Base-by-base conservation (phyloP, 345 rosid genomes). In the Balakata baccata region DNA sequence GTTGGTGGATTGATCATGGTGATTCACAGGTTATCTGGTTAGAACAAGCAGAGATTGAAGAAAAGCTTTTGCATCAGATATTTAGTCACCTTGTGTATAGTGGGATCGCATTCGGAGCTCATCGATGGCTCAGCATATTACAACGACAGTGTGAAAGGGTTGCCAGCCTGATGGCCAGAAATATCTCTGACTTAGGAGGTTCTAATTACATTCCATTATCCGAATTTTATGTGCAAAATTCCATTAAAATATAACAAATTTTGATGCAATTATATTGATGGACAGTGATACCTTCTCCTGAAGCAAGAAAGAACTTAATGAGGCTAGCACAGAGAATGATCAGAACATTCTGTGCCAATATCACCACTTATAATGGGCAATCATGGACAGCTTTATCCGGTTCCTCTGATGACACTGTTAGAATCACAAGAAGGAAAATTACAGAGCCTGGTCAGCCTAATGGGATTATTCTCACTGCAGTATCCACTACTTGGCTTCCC, bases 91-190 rank as follows among this genome's bases (percentile, higher is more conserved):
- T 75, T 64, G 84, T 91, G 23, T 70, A 75, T 49, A 85, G 78
- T 34, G 96, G 96, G 4, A 72, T 75, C 85, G 97, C 92, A 20
- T 95, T 92, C 66, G 99, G 99, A 53, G 98, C 99, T 29, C 81
- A 81, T 18, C 92, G 99, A n/a, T 95, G 98, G 99, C 69, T 95
- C 9, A 81, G 88, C 0, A 88, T 92, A 50, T 78, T 94, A 54
- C 88, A 88, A 74, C 69, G 95, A 71, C 97, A 92, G 62, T 92
- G 98, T 77, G 94, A 94, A 89, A 84, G 98, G 68, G 75, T 83
- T 13, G 98, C 98, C 22, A 92, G 97, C 74, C 90, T 90, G 63
- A 92, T 94, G 98, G 98, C 98, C 51, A 75, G 90, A 70, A 94
- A 88, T 75, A 90, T 90, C 57, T 70, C 92, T 56, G 98, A 92